A percentile compares a stretch with the other conserved stretches of the same genome.
These are phyloP conservation scores for Parastagonospora nodorum DNA, from an alignment of 2,329 filamentous ascomycete genomes.

Conservation along the genomic window DNA sequence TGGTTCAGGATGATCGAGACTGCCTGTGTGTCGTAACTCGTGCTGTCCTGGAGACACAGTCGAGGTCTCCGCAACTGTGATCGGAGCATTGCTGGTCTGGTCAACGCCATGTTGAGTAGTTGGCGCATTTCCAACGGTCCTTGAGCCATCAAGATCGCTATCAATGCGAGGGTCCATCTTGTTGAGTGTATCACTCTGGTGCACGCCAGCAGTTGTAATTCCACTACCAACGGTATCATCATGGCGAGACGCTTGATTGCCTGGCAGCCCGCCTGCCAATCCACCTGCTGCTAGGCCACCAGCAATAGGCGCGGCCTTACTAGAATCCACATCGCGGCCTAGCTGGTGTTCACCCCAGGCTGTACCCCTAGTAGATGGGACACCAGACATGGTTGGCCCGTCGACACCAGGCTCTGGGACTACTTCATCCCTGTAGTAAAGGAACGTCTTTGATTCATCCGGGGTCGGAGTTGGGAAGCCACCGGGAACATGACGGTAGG, in stretches of 20 bases:
- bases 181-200: slow-evolving; percentile 1
- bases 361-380: slow-evolving; percentile 18
- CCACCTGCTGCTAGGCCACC: not conserved
- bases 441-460: slow-evolving; percentile 33
- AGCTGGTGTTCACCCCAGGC: slow-evolving; percentile 23
- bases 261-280: slow-evolving; percentile 29
- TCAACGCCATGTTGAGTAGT: not conserved
- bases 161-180: slow-evolving; percentile 4
- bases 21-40: slow-evolving; percentile 19
- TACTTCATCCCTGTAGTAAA: slow-evolving; percentile 12
- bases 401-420: slow-evolving; percentile 8
- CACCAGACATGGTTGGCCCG: slow-evolving; percentile 1
- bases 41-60: slow-evolving; percentile 2
- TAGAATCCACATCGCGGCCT: not conserved
- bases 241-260: not conserved
- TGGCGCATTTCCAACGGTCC: not conserved
- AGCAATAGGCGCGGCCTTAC: not conserved
- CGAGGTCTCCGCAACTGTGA: not conserved
- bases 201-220: not conserved
- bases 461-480: slow-evolving; percentile 40
- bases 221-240: not conserved
- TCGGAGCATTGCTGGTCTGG: not conserved
- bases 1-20: slow-evolving; percentile 11
- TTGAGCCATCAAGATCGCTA: not conserved
- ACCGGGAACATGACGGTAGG: slow-evolving; percentile 42